Base-by-base conservation (phyloP, 805 yeast genomes). In the Starmerella sirachaensis region DNA sequence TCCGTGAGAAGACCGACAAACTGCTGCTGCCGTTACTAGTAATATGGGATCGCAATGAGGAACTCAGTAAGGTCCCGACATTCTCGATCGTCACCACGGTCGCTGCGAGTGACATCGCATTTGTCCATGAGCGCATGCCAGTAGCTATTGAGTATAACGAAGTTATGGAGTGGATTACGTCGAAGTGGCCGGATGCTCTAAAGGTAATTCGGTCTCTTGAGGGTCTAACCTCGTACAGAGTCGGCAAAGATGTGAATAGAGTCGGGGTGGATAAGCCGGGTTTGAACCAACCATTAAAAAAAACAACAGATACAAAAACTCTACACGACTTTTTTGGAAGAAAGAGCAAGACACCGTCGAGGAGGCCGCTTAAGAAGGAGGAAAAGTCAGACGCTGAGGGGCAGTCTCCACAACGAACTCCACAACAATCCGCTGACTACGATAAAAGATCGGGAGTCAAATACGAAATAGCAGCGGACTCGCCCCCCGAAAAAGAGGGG, bases 51-150 rank as follows among this genome's bases (percentile, higher is more conserved):
- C 11, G 13, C 6, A 52, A 57, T 26, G 31, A 43, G 13, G 20
- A 44, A 17, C 34, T 48, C n/a, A 47, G 47, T 0, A 47, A 48
- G 24, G 50, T 41, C 4, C 42, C 44, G 3, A 45, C 78, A 1
- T 84, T 69, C 49, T 73, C 93, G 0, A 72, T 86, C 1, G 65
- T 83, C 1, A 86, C 96, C 0, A 78, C 80, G 0, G 70, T 72
- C 1, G 88, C 93, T 0, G 69, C 76, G 0, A 57, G 65, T 26
- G 69, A 69, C 31, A 45, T 85, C 45, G 57, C 62, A 29, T 77
- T 84, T 80, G 56, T 86, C 3, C 95, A 86, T 54, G 57, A 61
- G 1, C 63, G 96, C 18, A 82, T 83, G 74, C 96, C 96, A 0
- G 63, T 79, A 2, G 39, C 84, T 5, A 13, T 29, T 6, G 66